These are phyloP conservation scores for Stachybotrys chlorohalonatus DNA, from an alignment of 2,329 filamentous ascomycete genomes.

Conservation along the genomic window DNA sequence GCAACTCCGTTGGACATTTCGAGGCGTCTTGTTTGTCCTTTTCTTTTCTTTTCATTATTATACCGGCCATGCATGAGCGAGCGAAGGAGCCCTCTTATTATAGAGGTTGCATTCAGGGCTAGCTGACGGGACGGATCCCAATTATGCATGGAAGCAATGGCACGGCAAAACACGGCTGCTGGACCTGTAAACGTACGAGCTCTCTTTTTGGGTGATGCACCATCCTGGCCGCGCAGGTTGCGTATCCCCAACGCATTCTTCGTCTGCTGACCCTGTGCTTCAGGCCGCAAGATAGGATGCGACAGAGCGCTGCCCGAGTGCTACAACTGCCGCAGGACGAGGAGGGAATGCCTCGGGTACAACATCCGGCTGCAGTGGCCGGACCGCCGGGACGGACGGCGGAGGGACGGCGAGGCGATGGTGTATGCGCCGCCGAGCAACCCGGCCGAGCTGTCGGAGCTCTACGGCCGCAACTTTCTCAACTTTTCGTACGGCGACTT, in stretches of 20 bases:
- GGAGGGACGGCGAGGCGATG: constrained; percentile 9
- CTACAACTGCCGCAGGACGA: constrained; percentile 32
- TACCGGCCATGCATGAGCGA: too few species aligned
- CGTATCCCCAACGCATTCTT: background rate
- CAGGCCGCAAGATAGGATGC: constrained; percentile 39
- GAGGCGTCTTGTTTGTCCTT: too few species aligned
- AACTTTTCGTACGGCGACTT: constrained; percentile 29
- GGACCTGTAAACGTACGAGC: constrained; percentile 7
- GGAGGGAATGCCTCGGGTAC: constrained; percentile 33
- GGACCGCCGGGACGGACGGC: constrained; percentile 34
- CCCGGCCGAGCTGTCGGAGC: constrained; percentile 12
- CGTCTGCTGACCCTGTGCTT: background rate
- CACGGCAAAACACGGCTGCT: constrained; percentile 4
- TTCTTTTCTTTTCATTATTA: too few species aligned
- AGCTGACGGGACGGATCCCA: background rate
- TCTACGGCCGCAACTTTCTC: constrained; percentile 27
- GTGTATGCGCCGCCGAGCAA: constrained; percentile 5
- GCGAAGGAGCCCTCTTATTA: too few species aligned
- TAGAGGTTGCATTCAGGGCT: background rate
- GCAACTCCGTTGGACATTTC: too few species aligned
- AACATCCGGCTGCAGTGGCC: constrained; percentile 37
- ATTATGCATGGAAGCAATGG: background rate
- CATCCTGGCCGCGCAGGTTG: background rate
- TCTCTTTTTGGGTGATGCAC: background rate
- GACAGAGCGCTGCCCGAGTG: constrained; percentile 32